phyloP scores from a whole-genome alignment of 2,329 filamentous ascomycete genomes.

The Ascochyta pisi region DNA sequence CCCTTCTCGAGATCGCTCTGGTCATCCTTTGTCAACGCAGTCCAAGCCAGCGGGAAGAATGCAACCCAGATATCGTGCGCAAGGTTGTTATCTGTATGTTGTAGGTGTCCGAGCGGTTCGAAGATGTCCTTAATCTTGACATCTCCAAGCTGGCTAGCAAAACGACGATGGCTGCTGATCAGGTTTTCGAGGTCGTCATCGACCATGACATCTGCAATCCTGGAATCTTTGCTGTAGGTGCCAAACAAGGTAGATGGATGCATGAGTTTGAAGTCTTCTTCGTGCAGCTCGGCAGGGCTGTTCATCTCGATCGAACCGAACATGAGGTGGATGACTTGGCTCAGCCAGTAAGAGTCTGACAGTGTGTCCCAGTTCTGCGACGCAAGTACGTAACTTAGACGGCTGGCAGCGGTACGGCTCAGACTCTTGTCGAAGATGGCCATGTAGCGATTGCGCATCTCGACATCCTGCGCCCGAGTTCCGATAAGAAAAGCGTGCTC shows the following conservation, averaged over 20 bases:
- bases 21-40: slow-evolving; percentile 84
- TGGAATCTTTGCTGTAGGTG: slow-evolving; percentile 73
- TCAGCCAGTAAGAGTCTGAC: slow-evolving; percentile 93
- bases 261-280: slow-evolving; percentile 82
- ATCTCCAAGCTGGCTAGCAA: slow-evolving; percentile 81
- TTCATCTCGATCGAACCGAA: slow-evolving; percentile 90
- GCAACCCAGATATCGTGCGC: slow-evolving; percentile 90
- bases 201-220: slow-evolving; percentile 69
- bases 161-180: slow-evolving; percentile 79
- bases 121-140: slow-evolving; percentile 88
- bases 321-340: slow-evolving; percentile 91
- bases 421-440: slow-evolving; percentile 93
- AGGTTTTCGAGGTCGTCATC: slow-evolving; percentile 85
- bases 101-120: slow-evolving; percentile 88
- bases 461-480: slow-evolving; percentile 88
- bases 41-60: slow-evolving; percentile 94
- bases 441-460: slow-evolving; percentile 98
- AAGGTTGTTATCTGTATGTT: slow-evolving; percentile 83
- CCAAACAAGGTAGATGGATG: slow-evolving; percentile 76
- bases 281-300: slow-evolving; percentile 76
- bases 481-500: slow-evolving; percentile 98
- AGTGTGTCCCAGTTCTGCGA: slow-evolving; percentile 98
- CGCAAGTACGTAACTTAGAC: slow-evolving; percentile 85
- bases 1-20: slow-evolving; percentile 88
- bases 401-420: slow-evolving; percentile 87